Conservation (phyloP, 163 green algal species). For the Volvox carteri region DNA sequence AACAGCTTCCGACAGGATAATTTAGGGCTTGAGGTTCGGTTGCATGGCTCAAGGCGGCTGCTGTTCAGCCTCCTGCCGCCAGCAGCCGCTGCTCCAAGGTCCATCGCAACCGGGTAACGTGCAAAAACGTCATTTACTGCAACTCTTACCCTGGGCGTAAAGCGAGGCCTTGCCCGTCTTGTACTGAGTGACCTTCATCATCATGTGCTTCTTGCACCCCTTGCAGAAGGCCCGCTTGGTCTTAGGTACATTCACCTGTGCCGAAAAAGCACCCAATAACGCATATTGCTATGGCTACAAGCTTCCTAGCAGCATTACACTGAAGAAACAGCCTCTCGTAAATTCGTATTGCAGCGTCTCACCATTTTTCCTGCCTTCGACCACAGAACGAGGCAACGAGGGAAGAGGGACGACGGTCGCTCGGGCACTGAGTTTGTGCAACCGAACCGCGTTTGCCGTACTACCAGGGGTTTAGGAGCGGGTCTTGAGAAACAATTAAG, state of each 20-base stretch:
- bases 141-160: slow-evolving; percentile 94
- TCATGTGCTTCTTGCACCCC: slow-evolving; percentile 98
- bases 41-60: slow-evolving; percentile 11
- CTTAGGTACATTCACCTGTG: slow-evolving; percentile 99
- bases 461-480: slow-evolving; percentile 9
- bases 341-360: neutral
- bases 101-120: neutral
- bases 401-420: slow-evolving; percentile 7
- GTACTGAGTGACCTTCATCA: slow-evolving; percentile 99
- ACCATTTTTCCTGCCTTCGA: slow-evolving; percentile 55
- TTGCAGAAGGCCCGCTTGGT: slow-evolving; percentile 99
- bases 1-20: neutral
- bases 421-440: neutral
- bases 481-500: too few relatives aligned
- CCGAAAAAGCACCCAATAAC: neutral
- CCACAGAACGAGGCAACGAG: slow-evolving; percentile 45
- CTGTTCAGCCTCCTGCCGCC: slow-evolving; percentile 11
- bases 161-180: slow-evolving; percentile 99
- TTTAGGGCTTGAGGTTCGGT: neutral
- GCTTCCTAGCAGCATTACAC: neutral
- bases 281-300: neutral
- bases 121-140: too few relatives aligned
- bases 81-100: neutral
- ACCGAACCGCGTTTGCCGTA: neutral
- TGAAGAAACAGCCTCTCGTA: neutral